Evolutionary conservation across 768 basidiomycete species (phyloP).

Genomic region (Suillus placidus): DNA sequence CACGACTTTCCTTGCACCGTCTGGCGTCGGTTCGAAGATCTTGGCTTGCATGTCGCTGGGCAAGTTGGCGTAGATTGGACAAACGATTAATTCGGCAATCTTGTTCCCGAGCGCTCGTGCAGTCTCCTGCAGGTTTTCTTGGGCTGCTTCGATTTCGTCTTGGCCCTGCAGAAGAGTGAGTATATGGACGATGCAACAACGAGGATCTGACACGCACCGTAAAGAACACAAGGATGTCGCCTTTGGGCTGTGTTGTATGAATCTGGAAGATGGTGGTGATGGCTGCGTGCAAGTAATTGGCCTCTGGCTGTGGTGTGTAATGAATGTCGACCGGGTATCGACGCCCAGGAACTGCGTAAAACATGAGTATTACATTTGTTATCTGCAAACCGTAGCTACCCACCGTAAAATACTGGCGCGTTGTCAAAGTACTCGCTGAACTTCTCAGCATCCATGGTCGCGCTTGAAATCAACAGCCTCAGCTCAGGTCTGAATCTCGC

Average conservation of each 20-base stretch:
- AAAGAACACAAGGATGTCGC: slow-evolving; percentile 96
- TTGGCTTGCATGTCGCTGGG: slow-evolving; percentile 99
- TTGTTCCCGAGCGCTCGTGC: slow-evolving; percentile 95
- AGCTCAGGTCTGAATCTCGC: slow-evolving; percentile 95
- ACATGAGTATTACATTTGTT: slow-evolving; percentile 11
- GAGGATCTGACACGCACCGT: slow-evolving; percentile 57
- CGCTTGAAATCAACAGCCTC: slow-evolving; percentile 90
- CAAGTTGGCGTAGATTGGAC: slow-evolving; percentile 98
- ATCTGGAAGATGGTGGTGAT: slow-evolving; percentile 99
- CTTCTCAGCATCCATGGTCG: slow-evolving; percentile 97
- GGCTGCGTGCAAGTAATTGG: slow-evolving; percentile 97
- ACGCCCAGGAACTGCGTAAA: slow-evolving; percentile 82
- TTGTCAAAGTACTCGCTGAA: slow-evolving; percentile 97
- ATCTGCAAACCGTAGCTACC: slow-evolving; percentile 27
- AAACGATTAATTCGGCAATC: slow-evolving; percentile 90
- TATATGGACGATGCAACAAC: neutral
- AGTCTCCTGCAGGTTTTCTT: slow-evolving; percentile 95
- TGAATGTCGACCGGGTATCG: slow-evolving; percentile 98
- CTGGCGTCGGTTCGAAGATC: slow-evolving; percentile 98
- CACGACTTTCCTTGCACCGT: slow-evolving; percentile 95
- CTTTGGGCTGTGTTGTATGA: slow-evolving; percentile 96
- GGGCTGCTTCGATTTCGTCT: slow-evolving; percentile 98
- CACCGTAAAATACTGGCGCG: slow-evolving; percentile 93
- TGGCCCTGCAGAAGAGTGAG: slow-evolving; percentile 61
- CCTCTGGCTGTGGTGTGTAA: slow-evolving; percentile 99